phyloP scores from a whole-genome alignment of 2,329 filamentous ascomycete species.

The Pseudopyricularia cyperi region DNA sequence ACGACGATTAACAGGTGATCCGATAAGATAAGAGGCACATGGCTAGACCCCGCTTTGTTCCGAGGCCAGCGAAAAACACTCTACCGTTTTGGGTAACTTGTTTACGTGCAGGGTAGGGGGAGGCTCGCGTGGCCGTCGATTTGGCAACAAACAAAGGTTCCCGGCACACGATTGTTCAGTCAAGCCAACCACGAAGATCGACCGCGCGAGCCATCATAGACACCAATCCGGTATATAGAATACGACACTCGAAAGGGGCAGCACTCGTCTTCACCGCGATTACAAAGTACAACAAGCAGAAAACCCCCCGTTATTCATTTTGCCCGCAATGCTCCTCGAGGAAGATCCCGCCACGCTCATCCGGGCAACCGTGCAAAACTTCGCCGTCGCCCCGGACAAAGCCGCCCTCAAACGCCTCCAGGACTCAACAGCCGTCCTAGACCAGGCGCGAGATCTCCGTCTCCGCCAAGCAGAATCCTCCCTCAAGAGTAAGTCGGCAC shows the following conservation, averaged over 20 bases:
- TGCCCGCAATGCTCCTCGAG: slow-evolving; percentile 3
- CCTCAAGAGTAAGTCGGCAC: slow-evolving; percentile 39
- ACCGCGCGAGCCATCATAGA: no score
- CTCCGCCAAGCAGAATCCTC: slow-evolving; percentile 55
- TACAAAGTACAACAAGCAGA: background rate
- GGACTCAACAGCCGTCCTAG: slow-evolving; percentile 72
- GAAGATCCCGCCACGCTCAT: slow-evolving; percentile 46
- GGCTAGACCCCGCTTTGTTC: background rate
- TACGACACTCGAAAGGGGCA: background rate
- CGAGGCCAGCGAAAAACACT: background rate
- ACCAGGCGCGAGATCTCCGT: slow-evolving; percentile 69
- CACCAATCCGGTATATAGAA: no score
- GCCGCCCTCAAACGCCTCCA: slow-evolving; percentile 69
- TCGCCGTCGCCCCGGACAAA: slow-evolving; percentile 83
- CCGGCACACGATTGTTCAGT: background rate
- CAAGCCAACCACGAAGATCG: background rate
- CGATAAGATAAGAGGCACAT: slow-evolving; percentile 1
- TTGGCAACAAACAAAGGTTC: no score
- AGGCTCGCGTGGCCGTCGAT: background rate
- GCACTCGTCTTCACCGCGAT: background rate
- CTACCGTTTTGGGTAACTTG: background rate
- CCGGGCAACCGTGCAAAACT: slow-evolving; percentile 81
- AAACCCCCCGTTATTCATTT: no score
- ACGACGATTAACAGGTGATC: background rate
- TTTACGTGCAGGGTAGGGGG: background rate